Evolutionary conservation across 805 yeast species (phyloP).

Genomic region (Zygosaccharomyces siamensis): DNA sequence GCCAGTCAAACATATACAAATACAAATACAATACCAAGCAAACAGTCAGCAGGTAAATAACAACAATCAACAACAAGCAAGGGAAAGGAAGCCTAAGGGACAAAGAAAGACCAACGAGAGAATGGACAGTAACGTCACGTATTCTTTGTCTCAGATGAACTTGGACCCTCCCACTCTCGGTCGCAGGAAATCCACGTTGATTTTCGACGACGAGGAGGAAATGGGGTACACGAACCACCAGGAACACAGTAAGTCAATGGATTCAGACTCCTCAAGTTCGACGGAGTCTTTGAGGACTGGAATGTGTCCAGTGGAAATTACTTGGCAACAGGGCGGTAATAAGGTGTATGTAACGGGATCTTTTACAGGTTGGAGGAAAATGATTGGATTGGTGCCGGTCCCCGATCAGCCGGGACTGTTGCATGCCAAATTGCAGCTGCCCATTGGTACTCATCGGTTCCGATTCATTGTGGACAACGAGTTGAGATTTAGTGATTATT

Average conservation of each 20-base stretch:
- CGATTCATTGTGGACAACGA: slow-evolving; percentile 94
- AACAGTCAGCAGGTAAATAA: neutral
- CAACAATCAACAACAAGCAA: slow-evolving; percentile 5
- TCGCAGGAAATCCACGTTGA: slow-evolving; percentile 65
- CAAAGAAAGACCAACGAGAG: neutral
- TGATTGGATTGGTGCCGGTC: slow-evolving; percentile 72
- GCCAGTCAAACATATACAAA: too few relatives aligned
- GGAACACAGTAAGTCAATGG: slow-evolving; percentile 21
- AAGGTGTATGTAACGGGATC: slow-evolving; percentile 96
- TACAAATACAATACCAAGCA: too few relatives aligned
- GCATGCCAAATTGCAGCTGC: slow-evolving; percentile 67
- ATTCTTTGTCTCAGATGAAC: slow-evolving; percentile 35
- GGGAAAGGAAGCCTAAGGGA: neutral
- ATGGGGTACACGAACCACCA: slow-evolving; percentile 34
- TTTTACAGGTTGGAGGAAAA: slow-evolving; percentile 96
- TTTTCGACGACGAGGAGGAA: slow-evolving; percentile 64
- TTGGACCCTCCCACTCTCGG: slow-evolving; percentile 31
- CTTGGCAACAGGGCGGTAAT: slow-evolving; percentile 95
- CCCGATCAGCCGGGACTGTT: slow-evolving; percentile 38
- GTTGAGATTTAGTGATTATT: slow-evolving; percentile 75
- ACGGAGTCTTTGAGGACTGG: slow-evolving; percentile 7
- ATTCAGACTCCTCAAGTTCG: slow-evolving; percentile 5
- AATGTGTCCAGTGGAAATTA: slow-evolving; percentile 58
- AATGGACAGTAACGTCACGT: slow-evolving; percentile 19
- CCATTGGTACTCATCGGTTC: slow-evolving; percentile 89